phyloP scores from a whole-genome alignment of 75 land plant species.

The Sequoiadendron giganteum region DNA sequence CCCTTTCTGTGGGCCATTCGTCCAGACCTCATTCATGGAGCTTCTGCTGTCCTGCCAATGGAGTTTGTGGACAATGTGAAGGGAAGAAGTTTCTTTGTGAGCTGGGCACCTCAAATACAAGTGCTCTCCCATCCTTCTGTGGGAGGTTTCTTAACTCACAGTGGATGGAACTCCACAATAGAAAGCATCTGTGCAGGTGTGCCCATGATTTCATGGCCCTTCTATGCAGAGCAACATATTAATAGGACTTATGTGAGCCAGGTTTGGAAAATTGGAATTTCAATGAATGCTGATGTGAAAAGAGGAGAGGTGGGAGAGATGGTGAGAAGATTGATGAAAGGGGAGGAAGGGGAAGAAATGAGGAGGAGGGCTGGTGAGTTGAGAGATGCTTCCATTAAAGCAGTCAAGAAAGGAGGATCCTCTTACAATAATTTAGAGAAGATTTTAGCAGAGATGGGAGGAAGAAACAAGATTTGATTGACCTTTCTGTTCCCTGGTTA shows the following conservation, averaged over 20 bases:
- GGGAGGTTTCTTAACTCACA: constrained; percentile 17
- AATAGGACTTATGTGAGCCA: not conserved
- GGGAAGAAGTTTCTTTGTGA: constrained; percentile 10
- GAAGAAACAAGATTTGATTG: too few relatives aligned
- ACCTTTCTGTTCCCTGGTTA: too few relatives aligned
- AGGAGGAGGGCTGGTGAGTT: not conserved
- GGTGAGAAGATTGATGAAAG: not conserved
- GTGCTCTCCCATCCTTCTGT: constrained; percentile 15
- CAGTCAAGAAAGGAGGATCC: too few relatives aligned
- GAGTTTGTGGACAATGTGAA: not conserved
- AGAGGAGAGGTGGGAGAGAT: not conserved
- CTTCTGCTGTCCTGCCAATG: not conserved
- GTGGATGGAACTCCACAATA: too few relatives aligned
- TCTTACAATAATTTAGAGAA: too few relatives aligned
- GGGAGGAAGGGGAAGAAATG: not conserved
- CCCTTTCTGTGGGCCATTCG: constrained; percentile 17
- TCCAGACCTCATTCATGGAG: too few relatives aligned
- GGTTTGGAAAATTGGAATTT: not conserved
- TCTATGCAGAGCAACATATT: not conserved
- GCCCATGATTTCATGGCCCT: not conserved
- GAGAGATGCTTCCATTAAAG: not conserved
- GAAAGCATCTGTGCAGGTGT: too few relatives aligned
- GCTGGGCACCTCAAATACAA: constrained; percentile 22
- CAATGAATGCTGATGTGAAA: not conserved
- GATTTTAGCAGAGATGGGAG: too few relatives aligned